Conservation (phyloP, 2,329 filamentous ascomycete species). For the Sordariomycetes sp. region DNA sequence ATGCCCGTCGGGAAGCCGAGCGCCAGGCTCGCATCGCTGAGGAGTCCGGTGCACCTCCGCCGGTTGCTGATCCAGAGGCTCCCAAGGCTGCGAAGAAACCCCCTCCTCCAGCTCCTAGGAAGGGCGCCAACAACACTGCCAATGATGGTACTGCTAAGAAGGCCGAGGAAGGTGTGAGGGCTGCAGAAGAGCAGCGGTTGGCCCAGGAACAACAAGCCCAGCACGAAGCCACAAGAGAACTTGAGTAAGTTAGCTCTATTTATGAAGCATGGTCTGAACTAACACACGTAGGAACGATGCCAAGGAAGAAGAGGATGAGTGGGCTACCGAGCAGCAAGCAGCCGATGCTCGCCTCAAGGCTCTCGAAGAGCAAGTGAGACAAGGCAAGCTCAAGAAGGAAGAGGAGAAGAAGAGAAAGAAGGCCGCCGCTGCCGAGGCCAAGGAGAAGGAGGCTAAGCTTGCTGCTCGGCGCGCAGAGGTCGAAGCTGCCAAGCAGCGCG, state of each 20-base stretch:
- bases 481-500: slow-evolving; percentile 81
- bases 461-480: slow-evolving; percentile 84
- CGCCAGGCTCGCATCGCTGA: slow-evolving; percentile 74
- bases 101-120: slow-evolving; percentile 73
- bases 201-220: slow-evolving; percentile 68
- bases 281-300: slow-evolving; percentile 56
- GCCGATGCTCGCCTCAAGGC: slow-evolving; percentile 76
- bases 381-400: slow-evolving; percentile 90
- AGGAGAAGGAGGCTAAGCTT: slow-evolving; percentile 78
- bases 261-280: slow-evolving; percentile 10
- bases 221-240: slow-evolving; percentile 59
- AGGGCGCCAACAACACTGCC: slow-evolving; percentile 34
- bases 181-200: slow-evolving; percentile 56
- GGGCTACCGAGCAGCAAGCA: slow-evolving; percentile 70
- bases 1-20: slow-evolving; percentile 79
- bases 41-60: slow-evolving; percentile 58
- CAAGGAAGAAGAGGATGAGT: slow-evolving; percentile 67
- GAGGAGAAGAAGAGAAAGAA: slow-evolving; percentile 93
- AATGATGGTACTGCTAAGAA: slow-evolving; percentile 33
- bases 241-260: slow-evolving; percentile 64
- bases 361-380: slow-evolving; percentile 86
- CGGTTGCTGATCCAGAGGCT: slow-evolving; percentile 31
- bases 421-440: slow-evolving; percentile 75
- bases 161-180: slow-evolving; percentile 46
- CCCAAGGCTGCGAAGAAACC: slow-evolving; percentile 48